A percentile compares a stretch with the other conserved stretches of the same genome.
Conservation (phyloP, 441 rosid species). For the Capsella rubella region DNA sequence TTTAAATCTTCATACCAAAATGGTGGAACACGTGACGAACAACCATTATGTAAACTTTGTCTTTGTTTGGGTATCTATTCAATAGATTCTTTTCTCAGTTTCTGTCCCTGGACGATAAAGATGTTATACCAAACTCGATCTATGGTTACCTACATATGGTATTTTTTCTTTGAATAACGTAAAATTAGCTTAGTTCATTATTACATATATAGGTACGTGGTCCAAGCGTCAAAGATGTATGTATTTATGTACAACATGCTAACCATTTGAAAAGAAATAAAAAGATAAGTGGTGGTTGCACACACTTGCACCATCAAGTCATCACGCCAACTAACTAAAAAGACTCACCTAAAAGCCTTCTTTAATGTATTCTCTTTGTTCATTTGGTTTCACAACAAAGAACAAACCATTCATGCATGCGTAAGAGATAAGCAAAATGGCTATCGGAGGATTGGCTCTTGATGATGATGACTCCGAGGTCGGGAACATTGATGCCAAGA, state of each 20-base stretch:
- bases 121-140: background rate
- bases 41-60: constrained; percentile 10
- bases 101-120: background rate
- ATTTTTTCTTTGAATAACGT: background rate
- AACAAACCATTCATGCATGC: background rate
- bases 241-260: background rate
- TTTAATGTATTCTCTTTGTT: constrained; percentile 19
- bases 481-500: constrained; percentile 45
- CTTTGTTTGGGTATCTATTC: constrained; percentile 1
- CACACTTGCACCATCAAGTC: constrained; percentile 37
- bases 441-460: constrained; percentile 56
- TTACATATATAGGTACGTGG: constrained; percentile 1
- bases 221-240: background rate
- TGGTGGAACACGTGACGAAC: constrained; percentile 22
- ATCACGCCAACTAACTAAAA: constrained; percentile 32
- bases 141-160: background rate
- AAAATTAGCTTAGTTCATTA: background rate
- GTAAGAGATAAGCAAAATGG: constrained; percentile 45
- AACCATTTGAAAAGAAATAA: background rate
- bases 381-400: background rate
- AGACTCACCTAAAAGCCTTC: constrained; percentile 13
- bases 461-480: constrained; percentile 47
- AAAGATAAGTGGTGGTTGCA: constrained; percentile 21
- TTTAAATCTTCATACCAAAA: constrained; percentile 16
- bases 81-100: background rate